A percentile compares a stretch with the other conserved stretches of the same genome.
These are phyloP conservation scores for Lactarius indigo DNA, from an alignment of 768 basidiomycete genomes.

Conservation along the genomic window DNA sequence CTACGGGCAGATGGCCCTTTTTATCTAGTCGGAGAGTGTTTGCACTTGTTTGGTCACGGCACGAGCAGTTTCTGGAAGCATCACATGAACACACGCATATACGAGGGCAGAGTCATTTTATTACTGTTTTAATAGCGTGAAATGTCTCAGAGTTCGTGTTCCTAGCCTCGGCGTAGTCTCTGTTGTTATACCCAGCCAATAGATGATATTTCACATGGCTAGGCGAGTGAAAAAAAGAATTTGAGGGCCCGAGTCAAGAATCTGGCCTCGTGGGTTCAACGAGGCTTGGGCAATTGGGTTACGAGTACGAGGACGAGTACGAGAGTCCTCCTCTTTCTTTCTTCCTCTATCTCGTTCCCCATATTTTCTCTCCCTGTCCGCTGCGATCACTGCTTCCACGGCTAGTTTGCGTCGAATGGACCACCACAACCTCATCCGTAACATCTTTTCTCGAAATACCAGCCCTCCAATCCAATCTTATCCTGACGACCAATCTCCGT, in stretches of 20 bases:
- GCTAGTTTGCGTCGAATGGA: slow-evolving; percentile 19
- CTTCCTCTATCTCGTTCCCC: not conserved
- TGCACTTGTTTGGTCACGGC: slow-evolving; percentile 2
- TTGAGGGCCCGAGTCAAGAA: slow-evolving; percentile 34
- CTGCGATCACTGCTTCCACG: slow-evolving; percentile 13
- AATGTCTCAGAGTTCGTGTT: too few relatives aligned
- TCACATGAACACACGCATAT: too few relatives aligned
- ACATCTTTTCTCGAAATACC: slow-evolving; percentile 26
- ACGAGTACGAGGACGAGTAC: slow-evolving; percentile 1
- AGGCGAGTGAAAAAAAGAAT: slow-evolving; percentile 14
- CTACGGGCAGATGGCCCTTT: not conserved
- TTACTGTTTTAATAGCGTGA: too few relatives aligned
- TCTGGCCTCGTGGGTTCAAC: slow-evolving; percentile 26
- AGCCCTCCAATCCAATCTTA: slow-evolving; percentile 24
- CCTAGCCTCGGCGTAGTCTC: too few relatives aligned
- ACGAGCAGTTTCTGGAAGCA: not conserved
- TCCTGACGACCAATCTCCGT: slow-evolving; percentile 23
- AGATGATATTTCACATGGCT: too few relatives aligned
- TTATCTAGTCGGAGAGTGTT: not conserved
- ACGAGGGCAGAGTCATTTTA: too few relatives aligned
- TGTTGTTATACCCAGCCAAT: too few relatives aligned
- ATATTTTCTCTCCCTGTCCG: not conserved
- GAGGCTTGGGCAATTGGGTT: slow-evolving; percentile 14
- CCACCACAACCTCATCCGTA: slow-evolving; percentile 23
- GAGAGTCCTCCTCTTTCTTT: not conserved